Evolutionary conservation across 1,284 basidiomycete genomes (phyloP).

Genomic region (Laetiporus sulphureus): DNA sequence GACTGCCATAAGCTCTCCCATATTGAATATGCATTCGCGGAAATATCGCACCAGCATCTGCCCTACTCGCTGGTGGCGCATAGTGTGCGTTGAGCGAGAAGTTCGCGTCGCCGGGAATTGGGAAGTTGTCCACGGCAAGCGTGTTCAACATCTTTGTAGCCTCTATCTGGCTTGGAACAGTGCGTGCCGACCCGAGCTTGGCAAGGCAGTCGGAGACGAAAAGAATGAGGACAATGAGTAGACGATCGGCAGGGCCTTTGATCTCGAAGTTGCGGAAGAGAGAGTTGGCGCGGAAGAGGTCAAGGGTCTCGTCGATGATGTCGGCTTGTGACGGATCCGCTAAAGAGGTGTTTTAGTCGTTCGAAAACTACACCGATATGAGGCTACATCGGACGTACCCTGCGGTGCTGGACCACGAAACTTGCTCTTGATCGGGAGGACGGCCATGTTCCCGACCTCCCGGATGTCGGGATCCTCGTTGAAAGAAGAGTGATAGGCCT

Average conservation of each 20-base stretch:
- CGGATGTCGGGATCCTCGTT: conserved; percentile 83
- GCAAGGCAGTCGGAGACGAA: conserved; percentile 97
- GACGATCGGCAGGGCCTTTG: conserved; percentile 95
- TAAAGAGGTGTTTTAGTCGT: conserved; percentile 22
- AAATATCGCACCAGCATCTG: conserved; percentile 71
- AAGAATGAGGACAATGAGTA: conserved; percentile 96
- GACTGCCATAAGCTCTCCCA: conserved; percentile 3
- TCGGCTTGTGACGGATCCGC: conserved; percentile 80
- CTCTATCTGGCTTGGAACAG: conserved; percentile 73
- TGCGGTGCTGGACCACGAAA: conserved; percentile 89
- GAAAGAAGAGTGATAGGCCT: conserved; percentile 97
- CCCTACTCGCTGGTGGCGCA: conserved; percentile 68
- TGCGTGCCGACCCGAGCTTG: conserved; percentile 69
- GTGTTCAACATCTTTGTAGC: conserved; percentile 88
- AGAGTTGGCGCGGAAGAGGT: conserved; percentile 98
- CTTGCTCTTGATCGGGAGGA: conserved; percentile 89
- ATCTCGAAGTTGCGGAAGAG: conserved; percentile 99
- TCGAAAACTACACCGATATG: too few relatives aligned
- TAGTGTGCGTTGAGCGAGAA: conserved; percentile 95
- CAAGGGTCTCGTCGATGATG: conserved; percentile 94
- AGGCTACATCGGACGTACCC: conserved; percentile 45
- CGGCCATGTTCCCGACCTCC: conserved; percentile 84
- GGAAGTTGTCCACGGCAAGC: conserved; percentile 87
- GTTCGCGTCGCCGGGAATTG: conserved; percentile 93
- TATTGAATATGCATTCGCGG: conserved; percentile 1